Evolutionary conservation across 495 filamentous ascomycete genomes (phyloP).

Genomic region (Neurospora discreta): DNA sequence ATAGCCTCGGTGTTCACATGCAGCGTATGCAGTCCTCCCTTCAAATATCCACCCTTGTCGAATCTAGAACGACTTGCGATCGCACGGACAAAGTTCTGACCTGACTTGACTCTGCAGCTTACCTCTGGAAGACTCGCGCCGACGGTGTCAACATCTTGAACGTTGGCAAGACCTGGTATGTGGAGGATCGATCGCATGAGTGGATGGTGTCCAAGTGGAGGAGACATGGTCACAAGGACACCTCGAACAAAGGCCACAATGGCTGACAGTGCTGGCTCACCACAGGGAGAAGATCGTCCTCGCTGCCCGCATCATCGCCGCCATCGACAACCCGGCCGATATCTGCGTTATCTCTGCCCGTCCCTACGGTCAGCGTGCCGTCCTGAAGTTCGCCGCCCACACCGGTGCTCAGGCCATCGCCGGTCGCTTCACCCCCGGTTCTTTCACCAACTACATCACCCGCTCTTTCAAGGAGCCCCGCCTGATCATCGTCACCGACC

Average conservation of each 20-base stretch:
- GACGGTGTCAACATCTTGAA: conserved; percentile 98
- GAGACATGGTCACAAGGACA: not conserved
- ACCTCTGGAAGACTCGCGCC: conserved; percentile 97
- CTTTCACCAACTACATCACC: conserved; percentile 99
- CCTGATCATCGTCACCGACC: conserved; percentile 98
- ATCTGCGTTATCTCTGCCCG: conserved; percentile 98
- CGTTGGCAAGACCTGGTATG: conserved; percentile 99
- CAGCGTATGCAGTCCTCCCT: conserved; percentile 41
- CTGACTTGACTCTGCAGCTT: conserved; percentile 36
- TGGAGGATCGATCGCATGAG: conserved; percentile 1
- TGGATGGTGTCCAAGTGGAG: not conserved
- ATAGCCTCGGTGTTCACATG: conserved; percentile 84
- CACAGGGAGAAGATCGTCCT: conserved; percentile 97
- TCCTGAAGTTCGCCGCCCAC: conserved; percentile 97
- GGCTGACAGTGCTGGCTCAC: not conserved
- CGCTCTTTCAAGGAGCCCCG: conserved; percentile 99
- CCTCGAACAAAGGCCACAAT: not conserved
- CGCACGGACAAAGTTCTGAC: not conserved
- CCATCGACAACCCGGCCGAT: conserved; percentile 98
- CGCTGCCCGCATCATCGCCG: conserved; percentile 94
- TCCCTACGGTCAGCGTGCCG: conserved; percentile 97
- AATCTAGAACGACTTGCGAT: not conserved
- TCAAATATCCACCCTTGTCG: not conserved
- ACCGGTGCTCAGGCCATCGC: conserved; percentile 96
- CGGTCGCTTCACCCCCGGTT: conserved; percentile 98